Conservation (phyloP, 2,329 filamentous ascomycete genomes). For the Phialemoniopsis sp. region DNA sequence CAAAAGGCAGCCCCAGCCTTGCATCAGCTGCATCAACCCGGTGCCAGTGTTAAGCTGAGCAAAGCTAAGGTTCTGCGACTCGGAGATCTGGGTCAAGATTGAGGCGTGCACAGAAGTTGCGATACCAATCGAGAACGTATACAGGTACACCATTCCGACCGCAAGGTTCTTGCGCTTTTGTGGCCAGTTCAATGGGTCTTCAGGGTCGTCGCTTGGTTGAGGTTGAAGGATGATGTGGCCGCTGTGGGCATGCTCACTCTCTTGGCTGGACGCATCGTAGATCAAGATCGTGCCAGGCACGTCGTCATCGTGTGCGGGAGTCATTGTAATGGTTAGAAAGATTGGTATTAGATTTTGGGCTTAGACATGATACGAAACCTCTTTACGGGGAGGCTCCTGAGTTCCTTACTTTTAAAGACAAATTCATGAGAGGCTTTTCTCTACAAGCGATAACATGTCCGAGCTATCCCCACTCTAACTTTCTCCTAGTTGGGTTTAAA, state of each 20-base stretch:
- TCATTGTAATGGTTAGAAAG: too few species aligned
- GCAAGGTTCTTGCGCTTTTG: constrained; percentile 37
- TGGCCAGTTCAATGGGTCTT: constrained; percentile 52
- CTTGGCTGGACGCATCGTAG: constrained; percentile 26
- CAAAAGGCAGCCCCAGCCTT: constrained; percentile 38
- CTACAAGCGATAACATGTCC: too few species aligned
- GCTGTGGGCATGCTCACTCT: constrained; percentile 15
- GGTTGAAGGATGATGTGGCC: constrained; percentile 39
- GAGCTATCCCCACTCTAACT: too few species aligned
- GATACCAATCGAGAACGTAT: constrained; percentile 38
- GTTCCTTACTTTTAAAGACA: too few species aligned
- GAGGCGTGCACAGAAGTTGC: constrained; percentile 39
- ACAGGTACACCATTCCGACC: constrained; percentile 18
- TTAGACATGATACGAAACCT: too few species aligned
- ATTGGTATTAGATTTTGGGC: too few species aligned
- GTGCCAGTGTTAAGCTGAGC: constrained; percentile 41
- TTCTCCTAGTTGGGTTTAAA: too few species aligned
- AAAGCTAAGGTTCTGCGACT: constrained; percentile 36
- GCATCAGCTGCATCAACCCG: constrained; percentile 45
- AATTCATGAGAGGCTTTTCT: too few species aligned
- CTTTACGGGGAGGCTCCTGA: too few species aligned
- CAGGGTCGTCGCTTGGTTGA: constrained; percentile 44
- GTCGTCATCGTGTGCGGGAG: too few species aligned
- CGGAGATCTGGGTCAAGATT: constrained; percentile 39
- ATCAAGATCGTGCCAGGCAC: constrained; percentile 36